These are phyloP conservation scores for Zizania latifolia DNA, from an alignment of 176 grass and related monocot species.

Conservation along the genomic window DNA sequence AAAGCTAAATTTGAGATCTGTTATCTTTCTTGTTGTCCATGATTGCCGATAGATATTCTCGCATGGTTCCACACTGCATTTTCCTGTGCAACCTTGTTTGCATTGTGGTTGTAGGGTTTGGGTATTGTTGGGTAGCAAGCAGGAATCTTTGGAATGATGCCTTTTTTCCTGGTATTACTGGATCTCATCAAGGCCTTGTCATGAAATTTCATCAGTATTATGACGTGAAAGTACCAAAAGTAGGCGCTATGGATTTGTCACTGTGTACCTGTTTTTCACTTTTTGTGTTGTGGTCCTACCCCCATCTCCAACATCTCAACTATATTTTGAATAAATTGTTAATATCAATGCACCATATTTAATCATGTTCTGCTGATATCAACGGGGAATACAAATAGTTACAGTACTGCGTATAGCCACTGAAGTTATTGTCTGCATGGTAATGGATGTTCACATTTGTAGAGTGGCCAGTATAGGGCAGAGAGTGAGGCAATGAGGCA, in stretches of 20 bases:
- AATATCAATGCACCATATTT: neutral
- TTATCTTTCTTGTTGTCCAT: conserved; percentile 23
- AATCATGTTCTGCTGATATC: neutral
- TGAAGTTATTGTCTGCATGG: neutral
- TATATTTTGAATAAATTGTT: neutral
- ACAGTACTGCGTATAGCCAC: neutral
- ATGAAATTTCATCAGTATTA: neutral
- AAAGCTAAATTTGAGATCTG: conserved; percentile 40
- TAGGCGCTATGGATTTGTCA: neutral
- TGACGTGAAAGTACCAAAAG: neutral
- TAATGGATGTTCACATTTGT: neutral
- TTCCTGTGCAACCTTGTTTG: no score
- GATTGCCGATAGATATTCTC: conserved; percentile 12
- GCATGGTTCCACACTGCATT: conserved; percentile 3
- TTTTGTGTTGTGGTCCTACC: neutral
- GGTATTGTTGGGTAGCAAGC: neutral
- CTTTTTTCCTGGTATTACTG: neutral
- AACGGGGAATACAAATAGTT: neutral
- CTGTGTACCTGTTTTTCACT: conserved; percentile 2
- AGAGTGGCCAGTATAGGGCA: neutral
- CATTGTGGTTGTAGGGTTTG: neutral
- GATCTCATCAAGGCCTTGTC: neutral
- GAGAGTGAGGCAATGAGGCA: no score
- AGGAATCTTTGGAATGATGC: neutral
- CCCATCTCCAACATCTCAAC: neutral